Base-by-base conservation (phyloP, 2,329 filamentous ascomycete species). In the Sphaerulina vaccinii region DNA sequence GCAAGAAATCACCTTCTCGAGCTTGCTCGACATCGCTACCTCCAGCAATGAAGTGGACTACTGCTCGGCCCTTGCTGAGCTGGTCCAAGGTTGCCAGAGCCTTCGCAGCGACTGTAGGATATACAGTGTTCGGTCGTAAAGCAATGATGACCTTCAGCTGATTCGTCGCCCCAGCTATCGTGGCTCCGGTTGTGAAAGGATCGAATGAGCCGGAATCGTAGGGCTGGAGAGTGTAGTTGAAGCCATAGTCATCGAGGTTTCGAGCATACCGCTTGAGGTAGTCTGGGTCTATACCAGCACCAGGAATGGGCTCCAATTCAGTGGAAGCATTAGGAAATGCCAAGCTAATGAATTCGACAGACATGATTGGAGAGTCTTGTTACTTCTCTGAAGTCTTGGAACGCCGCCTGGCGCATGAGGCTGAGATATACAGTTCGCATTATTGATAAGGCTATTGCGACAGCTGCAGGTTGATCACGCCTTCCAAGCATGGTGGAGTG, bases 1-100 rank as follows among this genome's bases (percentile, higher is more conserved):
- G 71, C 1, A 83, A 61, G 60, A 81, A 83, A 56, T 84, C 81
- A 9, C 81, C 81, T 63, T 84, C 81, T 21, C 72, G 73, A 1
- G 79, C 80, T 64, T 84, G 81, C 55, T 84, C 81, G 2, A 67
- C 75, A 49, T 84, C 81, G 51, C 75, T 82, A 41, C 81, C 81
- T 22, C 81, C 81, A 0, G 81, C 81, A 56, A 84, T 84, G 61
- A 84, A 82, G 60, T 84, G 81, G 9, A 83, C 81, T 0, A 84
- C 80, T 3, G 75, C 80, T 8, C 81, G 76, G 6, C 81, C 81
- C 2, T 65, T 68, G 63, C 78, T 78, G 21, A 84, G 76, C 56
- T 83, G 81, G 57, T 83, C 80, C 0, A 84, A 75, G 0, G 81
- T 84, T 1, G 81, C 80, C 1, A 84, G 74, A 3, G 79, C 76